Evolutionary conservation across 257 asterid genomes (phyloP).

Genomic region (Lithospermum erythrorhizon): DNA sequence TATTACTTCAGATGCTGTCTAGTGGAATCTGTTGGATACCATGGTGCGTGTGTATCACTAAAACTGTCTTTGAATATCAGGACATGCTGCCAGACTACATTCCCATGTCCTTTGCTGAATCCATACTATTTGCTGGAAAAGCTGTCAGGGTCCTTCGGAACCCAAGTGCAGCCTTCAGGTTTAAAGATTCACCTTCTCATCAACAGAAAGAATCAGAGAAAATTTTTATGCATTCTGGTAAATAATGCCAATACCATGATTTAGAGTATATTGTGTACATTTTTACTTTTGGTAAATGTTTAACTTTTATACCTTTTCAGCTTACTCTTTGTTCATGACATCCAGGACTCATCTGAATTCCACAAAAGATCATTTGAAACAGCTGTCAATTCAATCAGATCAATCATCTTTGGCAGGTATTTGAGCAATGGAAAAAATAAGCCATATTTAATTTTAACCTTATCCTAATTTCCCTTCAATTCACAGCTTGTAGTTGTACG

Average conservation of each 20-base stretch:
- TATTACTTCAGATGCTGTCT: not conserved
- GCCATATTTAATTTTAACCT: conserved; percentile 13
- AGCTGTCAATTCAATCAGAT: conserved; percentile 63
- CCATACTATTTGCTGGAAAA: conserved; percentile 91
- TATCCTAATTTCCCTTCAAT: conserved; percentile 14
- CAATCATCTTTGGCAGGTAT: conserved; percentile 99
- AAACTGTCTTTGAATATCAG: conserved; percentile 28
- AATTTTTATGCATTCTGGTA: conserved; percentile 7
- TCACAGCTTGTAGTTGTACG: conserved; percentile 95
- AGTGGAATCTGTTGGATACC: not conserved
- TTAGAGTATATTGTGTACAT: not conserved
- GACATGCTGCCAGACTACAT: conserved; percentile 97
- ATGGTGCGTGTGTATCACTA: conserved; percentile 1
- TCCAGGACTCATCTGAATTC: conserved; percentile 87
- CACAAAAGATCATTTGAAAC: conserved; percentile 89
- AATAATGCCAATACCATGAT: not conserved
- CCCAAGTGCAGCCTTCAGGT: conserved; percentile 63
- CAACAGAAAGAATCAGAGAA: conserved; percentile 71
- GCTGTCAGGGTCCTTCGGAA: conserved; percentile 91
- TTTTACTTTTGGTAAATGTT: not conserved
- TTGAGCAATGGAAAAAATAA: conserved; percentile 10
- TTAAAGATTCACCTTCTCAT: conserved; percentile 34
- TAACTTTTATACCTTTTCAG: not conserved
- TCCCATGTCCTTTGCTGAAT: conserved; percentile 67
- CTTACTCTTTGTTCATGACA: conserved; percentile 18